phyloP scores from a whole-genome alignment of 441 rosid genomes.

The Metrosideros polymorpha region DNA sequence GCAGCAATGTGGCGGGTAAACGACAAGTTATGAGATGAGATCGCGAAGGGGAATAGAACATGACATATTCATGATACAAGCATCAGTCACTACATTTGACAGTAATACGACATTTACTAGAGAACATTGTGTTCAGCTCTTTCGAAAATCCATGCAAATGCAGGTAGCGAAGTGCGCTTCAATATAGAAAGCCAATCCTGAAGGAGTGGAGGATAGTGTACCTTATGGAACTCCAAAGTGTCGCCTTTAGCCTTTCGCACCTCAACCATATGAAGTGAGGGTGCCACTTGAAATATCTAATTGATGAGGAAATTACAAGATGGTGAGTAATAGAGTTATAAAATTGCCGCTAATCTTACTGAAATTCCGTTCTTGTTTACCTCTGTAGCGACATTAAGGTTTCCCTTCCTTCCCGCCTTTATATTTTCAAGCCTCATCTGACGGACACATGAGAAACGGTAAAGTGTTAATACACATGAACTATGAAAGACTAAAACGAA shows the following conservation, averaged over 20 bases:
- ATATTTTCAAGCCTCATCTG: conserved; percentile 88
- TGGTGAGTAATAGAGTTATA: neutral
- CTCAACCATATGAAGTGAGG: conserved; percentile 93
- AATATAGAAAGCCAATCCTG: neutral
- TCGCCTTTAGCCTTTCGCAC: conserved; percentile 93
- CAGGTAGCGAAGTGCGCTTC: neutral
- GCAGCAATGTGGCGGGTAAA: neutral
- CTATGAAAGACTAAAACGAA: neutral
- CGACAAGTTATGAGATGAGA: neutral
- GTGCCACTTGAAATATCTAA: conserved; percentile 91
- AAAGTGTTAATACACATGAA: neutral
- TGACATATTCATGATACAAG: neutral
- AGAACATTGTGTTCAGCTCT: neutral
- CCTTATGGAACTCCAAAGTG: conserved; percentile 93
- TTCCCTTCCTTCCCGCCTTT: conserved; percentile 96
- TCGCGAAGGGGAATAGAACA: neutral
- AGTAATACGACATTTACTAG: neutral
- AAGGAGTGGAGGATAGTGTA: neutral
- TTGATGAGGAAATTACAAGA: neutral
- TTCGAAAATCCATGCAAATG: neutral
- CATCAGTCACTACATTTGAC: neutral
- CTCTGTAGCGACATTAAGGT: conserved; percentile 85
- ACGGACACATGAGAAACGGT: conserved; percentile 5
- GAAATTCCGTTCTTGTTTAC: conserved; percentile 20
- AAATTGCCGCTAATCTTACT: neutral